Conservation (phyloP, 805 yeast genomes). For the Alloascoidea africana region DNA sequence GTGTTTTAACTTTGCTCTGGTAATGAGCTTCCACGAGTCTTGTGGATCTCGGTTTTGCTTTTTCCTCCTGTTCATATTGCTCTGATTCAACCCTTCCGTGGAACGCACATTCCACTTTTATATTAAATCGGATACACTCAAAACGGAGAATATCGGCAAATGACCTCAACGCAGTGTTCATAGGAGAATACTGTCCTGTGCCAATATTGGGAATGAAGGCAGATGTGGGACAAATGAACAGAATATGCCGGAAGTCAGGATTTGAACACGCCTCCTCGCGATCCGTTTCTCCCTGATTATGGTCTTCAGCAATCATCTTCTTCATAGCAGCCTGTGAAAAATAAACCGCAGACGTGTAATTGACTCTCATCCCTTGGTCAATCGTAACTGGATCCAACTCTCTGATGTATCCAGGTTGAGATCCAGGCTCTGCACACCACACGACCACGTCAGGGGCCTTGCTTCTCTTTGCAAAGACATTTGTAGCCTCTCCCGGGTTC, state of each 20-base stretch:
- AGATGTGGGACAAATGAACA: constrained; percentile 58
- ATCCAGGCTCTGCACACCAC: background rate
- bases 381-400: background rate
- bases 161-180: constrained; percentile 69
- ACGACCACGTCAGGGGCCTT: background rate
- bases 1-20: constrained; percentile 43
- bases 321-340: constrained; percentile 16
- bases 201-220: constrained; percentile 86
- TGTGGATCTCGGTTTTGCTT: constrained; percentile 77
- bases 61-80: constrained; percentile 70
- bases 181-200: constrained; percentile 80
- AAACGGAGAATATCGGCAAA: constrained; percentile 69
- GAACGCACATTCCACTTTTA: constrained; percentile 56
- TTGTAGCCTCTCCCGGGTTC: background rate
- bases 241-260: constrained; percentile 29
- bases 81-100: constrained; percentile 78
- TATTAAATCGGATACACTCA: constrained; percentile 55
- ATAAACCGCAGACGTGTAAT: background rate
- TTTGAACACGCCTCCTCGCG: no score
- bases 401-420: background rate
- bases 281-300: no score
- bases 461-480: no score
- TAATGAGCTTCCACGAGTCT: constrained; percentile 12
- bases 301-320: constrained; percentile 15
- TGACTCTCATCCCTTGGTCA: background rate